Percentiles rank a stretch among this genome's conserved stretches.
These are phyloP conservation scores for Trichoderma koningii DNA, from an alignment of 2,329 filamentous ascomycete genomes.

Conservation along the genomic window DNA sequence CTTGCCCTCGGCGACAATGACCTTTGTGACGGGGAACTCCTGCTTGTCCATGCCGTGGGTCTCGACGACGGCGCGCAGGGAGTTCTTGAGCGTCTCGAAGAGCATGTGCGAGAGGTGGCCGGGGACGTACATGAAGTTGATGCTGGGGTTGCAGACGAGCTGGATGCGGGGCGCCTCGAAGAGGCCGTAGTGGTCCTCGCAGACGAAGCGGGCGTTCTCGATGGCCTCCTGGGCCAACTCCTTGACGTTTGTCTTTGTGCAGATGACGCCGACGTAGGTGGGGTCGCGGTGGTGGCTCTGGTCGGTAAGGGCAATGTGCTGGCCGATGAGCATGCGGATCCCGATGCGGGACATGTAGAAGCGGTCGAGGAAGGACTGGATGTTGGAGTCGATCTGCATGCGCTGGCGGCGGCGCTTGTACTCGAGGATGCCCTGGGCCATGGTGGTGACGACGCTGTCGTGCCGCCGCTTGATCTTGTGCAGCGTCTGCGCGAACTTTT, in stretches of 20 bases:
- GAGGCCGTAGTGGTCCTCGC: conserved; percentile 95
- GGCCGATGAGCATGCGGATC: conserved; percentile 98
- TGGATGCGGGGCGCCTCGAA: conserved; percentile 97
- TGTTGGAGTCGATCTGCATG: conserved; percentile 97
- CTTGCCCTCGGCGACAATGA: conserved; percentile 95
- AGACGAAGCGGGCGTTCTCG: conserved; percentile 98
- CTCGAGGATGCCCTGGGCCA: conserved; percentile 96
- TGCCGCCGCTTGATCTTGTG: conserved; percentile 95
- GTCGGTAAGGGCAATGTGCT: conserved; percentile 95
- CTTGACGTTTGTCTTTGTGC: conserved; percentile 94
- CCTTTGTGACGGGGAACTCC: conserved; percentile 93
- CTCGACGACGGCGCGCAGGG: conserved; percentile 92
- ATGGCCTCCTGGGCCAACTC: conserved; percentile 97
- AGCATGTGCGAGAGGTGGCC: conserved; percentile 99
- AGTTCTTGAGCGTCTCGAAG: conserved; percentile 99
- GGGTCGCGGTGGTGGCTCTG: conserved; percentile 87
- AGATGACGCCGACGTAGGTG: conserved; percentile 97
- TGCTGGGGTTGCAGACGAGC: conserved; percentile 88
- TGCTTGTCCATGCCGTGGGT: conserved; percentile 93
- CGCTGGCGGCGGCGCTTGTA: conserved; percentile 96
- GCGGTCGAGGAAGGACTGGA: conserved; percentile 95
- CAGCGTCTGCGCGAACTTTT: conserved; percentile 81
- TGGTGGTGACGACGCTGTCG: conserved; percentile 95
- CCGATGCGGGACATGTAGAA: conserved; percentile 99
- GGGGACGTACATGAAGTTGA: conserved; percentile 99